These are phyloP conservation scores for Zygoascus flipseniorum DNA, from an alignment of 805 yeast genomes.

Conservation along the genomic window DNA sequence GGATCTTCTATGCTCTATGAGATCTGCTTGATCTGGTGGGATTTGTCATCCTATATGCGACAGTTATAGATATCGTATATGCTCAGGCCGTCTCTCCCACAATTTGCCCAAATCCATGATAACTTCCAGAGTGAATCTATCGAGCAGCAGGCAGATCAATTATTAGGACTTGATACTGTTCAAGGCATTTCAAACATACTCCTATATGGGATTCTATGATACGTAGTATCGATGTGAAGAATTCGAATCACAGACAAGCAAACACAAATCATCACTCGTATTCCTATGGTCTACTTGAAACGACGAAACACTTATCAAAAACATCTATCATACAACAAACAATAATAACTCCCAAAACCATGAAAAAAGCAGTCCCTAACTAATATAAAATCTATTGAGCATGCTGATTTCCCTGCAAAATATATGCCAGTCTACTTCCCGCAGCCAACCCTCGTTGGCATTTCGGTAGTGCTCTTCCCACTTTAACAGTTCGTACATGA, in stretches of 20 bases:
- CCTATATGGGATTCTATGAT: too few relatives aligned
- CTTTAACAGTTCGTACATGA: conserved; percentile 82
- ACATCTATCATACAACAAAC: conserved; percentile 1
- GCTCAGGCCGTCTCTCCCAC: too few relatives aligned
- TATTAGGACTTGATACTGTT: too few relatives aligned
- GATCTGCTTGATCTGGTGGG: not conserved
- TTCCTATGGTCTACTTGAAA: conserved; percentile 2
- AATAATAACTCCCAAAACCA: not conserved
- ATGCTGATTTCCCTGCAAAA: conserved; percentile 76
- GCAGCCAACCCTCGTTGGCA: conserved; percentile 24
- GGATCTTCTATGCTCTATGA: too few relatives aligned
- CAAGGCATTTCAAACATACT: too few relatives aligned
- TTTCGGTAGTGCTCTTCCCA: conserved; percentile 41
- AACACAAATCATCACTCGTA: not conserved
- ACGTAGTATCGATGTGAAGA: too few relatives aligned
- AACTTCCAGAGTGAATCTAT: too few relatives aligned
- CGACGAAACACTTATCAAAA: conserved; percentile 4
- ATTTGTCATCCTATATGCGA: too few relatives aligned
- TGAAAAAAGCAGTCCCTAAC: not conserved
- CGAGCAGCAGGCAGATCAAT: too few relatives aligned
- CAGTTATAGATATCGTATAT: too few relatives aligned
- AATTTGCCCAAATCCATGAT: too few relatives aligned
- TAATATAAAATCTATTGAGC: conserved; percentile 60
- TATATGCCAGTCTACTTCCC: conserved; percentile 84
- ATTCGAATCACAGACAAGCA: not conserved